Base-by-base conservation (phyloP, 1,139 yeast genomes). In the Trichomonascaceae sp. region DNA sequence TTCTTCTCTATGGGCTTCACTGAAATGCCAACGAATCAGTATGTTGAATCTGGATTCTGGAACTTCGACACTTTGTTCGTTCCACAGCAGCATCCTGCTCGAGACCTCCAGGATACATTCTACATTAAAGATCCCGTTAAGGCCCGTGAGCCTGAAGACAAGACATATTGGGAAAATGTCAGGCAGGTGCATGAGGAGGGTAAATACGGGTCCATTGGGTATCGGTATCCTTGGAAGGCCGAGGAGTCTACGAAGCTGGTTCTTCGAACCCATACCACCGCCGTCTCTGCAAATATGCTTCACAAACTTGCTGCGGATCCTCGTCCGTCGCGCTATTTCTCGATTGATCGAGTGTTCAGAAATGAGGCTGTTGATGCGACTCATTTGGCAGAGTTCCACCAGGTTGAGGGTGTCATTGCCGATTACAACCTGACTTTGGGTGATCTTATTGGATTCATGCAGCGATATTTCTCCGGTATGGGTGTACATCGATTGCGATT, bases 361-460 rank as follows among this genome's bases (percentile, higher is more conserved):
- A 95, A 95, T 71, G 99, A 95, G 77, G 98, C 99, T 20, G 99
- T 95, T 54, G 99, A 95, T 71, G 99, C 98, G 53, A 95, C 99
- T n/a, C 99, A 95, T 74, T 82, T 95, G 74, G 99, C 99, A 27
- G 99, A 95, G 76, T 95, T 95, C 80, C 98, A 93, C 74, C 99
- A 95, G 77, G 96, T 95, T 59, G 99, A 95, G 76, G 99, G 99
- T 76, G 99, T 95, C 55, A 79, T 95, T 71, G 99, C 98, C 43
- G 99, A 96, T 68, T 91, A 89, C 74, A 87, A 90, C 72, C 78
- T 93, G 66, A 91, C 99, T 19, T 78, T 95, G 64, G 99, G 99
- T 59, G 97, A 91, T 70, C 80, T 95, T 72, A 95, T 95, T 73
- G 96, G 97, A 46, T 95, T 95, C 81, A 91, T 95, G 99, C 95